Evolutionary conservation across 192 early-diverging fungal genomes (phyloP), one percentile per base, ranked within the genome.

Genomic region (Irineochytrium annulatum): DNA sequence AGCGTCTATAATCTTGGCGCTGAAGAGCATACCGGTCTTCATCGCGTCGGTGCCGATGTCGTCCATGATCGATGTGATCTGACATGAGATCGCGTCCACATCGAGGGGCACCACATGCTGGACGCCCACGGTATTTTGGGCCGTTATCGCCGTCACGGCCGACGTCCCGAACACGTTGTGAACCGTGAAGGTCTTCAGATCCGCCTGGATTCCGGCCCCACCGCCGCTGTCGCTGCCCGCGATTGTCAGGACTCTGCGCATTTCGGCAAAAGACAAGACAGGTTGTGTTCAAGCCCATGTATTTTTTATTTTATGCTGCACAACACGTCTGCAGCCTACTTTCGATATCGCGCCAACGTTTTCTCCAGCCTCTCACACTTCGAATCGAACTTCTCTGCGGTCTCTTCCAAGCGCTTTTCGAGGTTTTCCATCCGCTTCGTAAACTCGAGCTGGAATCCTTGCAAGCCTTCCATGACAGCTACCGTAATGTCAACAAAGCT

Each of bases 101-200:
- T 85, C 80, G 13, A 91, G 66, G 0, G 81, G 55, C 35, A 79
- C 74, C 33, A 89, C 77, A 14, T 78, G 82, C 55, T 86, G 82
- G 6, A 94, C 92, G 17, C 82, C 83, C n/a, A 84, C 49, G 0
- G 92, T 94, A 69, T 94, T 94, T 65, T 94, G 92, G 3, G 90
- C 89, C 0, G 92, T 94, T 19, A 91, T 52, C 0, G 90, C 88
- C 8, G 89, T 88, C 16, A 94, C 56, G 13, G 85, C 89, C 2
- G 88, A 85, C 0, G 87, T 75, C 8, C 87, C 87, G 74, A 85
- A 91, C 1, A 87, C 81, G 2, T 74, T 70, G 16, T 88, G 57
- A 2, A 88, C 79, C 29, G 85, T 89, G 68, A 92, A 85, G 3
- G 92, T 91, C 67, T 94, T 94, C 48, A 94, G 78, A 73, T 94